phyloP scores from a whole-genome alignment of 2,329 filamentous ascomycete species.

The Acrocalymma vagum region DNA sequence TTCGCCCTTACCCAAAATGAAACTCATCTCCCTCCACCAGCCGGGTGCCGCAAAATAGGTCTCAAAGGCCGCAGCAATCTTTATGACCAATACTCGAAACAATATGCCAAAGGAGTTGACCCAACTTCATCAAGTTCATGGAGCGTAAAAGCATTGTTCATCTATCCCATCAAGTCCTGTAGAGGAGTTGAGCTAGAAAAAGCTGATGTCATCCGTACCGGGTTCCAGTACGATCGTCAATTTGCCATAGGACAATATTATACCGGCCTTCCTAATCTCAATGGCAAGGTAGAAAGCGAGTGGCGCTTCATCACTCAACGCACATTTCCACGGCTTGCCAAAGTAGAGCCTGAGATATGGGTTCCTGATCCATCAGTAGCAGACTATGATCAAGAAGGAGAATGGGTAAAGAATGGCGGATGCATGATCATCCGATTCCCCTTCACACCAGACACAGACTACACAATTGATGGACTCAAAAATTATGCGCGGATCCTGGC shows the following conservation, averaged over 20 bases:
- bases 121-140: conserved; percentile 15
- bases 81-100: conserved; percentile 60
- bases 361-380: conserved; percentile 67
- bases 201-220: conserved; percentile 70
- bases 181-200: conserved; percentile 74
- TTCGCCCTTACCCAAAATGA: conserved; percentile 23
- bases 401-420: conserved; percentile 60
- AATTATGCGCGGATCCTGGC: conserved; percentile 28
- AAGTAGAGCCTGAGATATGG: conserved; percentile 71
- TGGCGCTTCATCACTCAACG: conserved; percentile 78
- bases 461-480: conserved; percentile 31
- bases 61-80: conserved; percentile 59
- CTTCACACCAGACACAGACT: conserved; percentile 37
- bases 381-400: conserved; percentile 55
- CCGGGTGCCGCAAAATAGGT: conserved; percentile 61
- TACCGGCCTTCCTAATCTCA: conserved; percentile 48
- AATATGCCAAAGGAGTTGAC: conserved; percentile 47
- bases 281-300: conserved; percentile 40
- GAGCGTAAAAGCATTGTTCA: conserved; percentile 72
- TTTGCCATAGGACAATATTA: conserved; percentile 78
- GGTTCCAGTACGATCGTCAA: conserved; percentile 78
- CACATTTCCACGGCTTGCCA: conserved; percentile 73
- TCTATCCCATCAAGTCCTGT: conserved; percentile 86
- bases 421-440: conserved; percentile 75
- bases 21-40: conserved; percentile 19